A percentile compares a stretch with the other conserved stretches of the same genome.
Conservation (phyloP, 352 stramenopile genomes). For the Pythium grandisporangium region DNA sequence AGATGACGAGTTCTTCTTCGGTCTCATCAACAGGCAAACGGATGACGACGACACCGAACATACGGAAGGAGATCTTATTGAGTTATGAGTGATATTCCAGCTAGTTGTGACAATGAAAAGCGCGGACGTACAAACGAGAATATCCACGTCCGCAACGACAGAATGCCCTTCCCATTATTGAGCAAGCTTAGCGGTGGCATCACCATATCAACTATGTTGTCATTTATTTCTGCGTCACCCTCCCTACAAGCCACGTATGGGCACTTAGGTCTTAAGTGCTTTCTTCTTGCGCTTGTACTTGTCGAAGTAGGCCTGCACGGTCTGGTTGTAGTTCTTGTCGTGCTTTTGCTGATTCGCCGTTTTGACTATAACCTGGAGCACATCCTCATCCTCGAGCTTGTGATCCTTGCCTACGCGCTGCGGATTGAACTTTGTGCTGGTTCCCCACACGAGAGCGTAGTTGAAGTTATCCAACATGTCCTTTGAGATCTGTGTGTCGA, state of each 20-base stretch:
- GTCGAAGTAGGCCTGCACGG: conserved; percentile 94
- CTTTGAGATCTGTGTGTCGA: conserved; percentile 71
- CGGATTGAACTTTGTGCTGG: conserved; percentile 96
- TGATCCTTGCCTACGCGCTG: conserved; percentile 95
- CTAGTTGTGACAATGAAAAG: conserved; percentile 1
- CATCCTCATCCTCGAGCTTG: conserved; percentile 96
- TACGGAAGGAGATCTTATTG: conserved; percentile 2
- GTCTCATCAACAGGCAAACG: conserved; percentile 14
- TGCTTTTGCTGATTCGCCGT: conserved; percentile 97
- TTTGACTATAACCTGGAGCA: conserved; percentile 97
- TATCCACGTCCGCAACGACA: no score
- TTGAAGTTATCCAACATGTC: conserved; percentile 96
- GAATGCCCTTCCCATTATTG: no score
- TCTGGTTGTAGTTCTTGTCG: conserved; percentile 96
- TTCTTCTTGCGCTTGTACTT: conserved; percentile 96
- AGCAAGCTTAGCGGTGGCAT: no score
- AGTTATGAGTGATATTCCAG: neutral
- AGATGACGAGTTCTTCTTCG: conserved; percentile 40
- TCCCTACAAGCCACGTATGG: neutral
- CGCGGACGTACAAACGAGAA: no score
- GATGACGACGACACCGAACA: conserved; percentile 3
- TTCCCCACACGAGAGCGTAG: conserved; percentile 97
- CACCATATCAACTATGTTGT: no score
- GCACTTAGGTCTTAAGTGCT: conserved; percentile 77
- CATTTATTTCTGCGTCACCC: conserved; percentile 6